Percentiles rank a stretch among this genome's conserved stretches.
Conservation (phyloP, 257 asterid species). For the Fraxinus quadrangulata region DNA sequence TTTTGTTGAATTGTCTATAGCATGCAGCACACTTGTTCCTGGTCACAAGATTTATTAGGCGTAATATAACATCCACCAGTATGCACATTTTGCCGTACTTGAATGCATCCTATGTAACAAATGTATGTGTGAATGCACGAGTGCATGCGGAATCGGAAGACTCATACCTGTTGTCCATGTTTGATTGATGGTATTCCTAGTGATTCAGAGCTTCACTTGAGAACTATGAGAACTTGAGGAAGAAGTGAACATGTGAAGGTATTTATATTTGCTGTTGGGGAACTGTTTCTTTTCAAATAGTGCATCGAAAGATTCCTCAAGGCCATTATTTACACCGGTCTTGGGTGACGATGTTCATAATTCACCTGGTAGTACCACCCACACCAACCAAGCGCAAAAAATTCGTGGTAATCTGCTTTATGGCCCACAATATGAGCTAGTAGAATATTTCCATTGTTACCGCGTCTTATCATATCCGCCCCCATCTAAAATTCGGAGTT, state of each 20-base stretch:
- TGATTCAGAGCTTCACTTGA: slow-evolving; percentile 18
- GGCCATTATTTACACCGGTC: slow-evolving; percentile 10
- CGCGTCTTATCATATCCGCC: slow-evolving; percentile 19
- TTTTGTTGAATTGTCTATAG: slow-evolving; percentile 83
- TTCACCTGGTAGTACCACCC: slow-evolving; percentile 30
- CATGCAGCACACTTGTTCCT: slow-evolving; percentile 97
- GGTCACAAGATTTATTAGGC: slow-evolving; percentile 25
- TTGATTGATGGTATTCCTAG: slow-evolving; percentile 19
- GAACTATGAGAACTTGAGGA: slow-evolving; percentile 34
- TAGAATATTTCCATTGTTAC: slow-evolving; percentile 40
- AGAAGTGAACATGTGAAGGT: slow-evolving; percentile 34
- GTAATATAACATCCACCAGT: background rate
- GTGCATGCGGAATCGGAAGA: slow-evolving; percentile 29
- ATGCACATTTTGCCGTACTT: background rate
- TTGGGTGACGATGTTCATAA: slow-evolving; percentile 20
- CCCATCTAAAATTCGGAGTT: slow-evolving; percentile 18
- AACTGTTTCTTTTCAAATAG: background rate
- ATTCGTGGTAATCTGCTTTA: slow-evolving; percentile 32
- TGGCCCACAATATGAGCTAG: slow-evolving; percentile 40
- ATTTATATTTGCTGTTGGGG: slow-evolving; percentile 51
- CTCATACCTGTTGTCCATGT: slow-evolving; percentile 65
- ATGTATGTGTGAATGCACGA: background rate
- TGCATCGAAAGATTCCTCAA: slow-evolving; percentile 42
- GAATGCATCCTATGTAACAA: background rate
- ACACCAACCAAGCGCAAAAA: slow-evolving; percentile 14